These are phyloP conservation scores for Multifurca ochricompacta DNA, from an alignment of 768 basidiomycete genomes.

Conservation along the genomic window DNA sequence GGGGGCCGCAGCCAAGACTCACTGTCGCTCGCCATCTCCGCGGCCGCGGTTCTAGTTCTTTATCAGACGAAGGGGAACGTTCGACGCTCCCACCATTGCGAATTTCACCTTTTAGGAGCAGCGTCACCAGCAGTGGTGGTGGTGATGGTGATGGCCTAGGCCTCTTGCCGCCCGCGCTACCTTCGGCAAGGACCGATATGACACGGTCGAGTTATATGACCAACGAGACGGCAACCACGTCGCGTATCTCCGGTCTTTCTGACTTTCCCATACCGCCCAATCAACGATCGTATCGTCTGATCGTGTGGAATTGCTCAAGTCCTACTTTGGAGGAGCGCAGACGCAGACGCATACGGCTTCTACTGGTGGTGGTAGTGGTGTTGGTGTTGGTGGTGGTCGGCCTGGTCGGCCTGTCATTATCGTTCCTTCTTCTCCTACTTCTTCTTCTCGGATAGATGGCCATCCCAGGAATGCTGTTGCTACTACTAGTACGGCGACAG, in stretches of 20 bases:
- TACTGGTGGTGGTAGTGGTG: too few species aligned
- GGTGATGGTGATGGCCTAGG: too few species aligned
- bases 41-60: not conserved
- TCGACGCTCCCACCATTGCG: slow-evolving; percentile 15
- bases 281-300: slow-evolving; percentile 17
- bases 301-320: slow-evolving; percentile 5
- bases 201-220: slow-evolving; percentile 56
- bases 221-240: slow-evolving; percentile 39
- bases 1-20: slow-evolving; percentile 8
- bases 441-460: not conserved
- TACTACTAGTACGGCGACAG: too few species aligned
- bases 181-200: slow-evolving; percentile 26
- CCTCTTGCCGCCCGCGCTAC: slow-evolving; percentile 18
- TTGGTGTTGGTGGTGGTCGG: too few species aligned
- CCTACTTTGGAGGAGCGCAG: slow-evolving; percentile 4
- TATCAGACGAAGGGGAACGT: not conserved
- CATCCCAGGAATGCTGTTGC: not conserved
- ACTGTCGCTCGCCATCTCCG: not conserved
- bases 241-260: slow-evolving; percentile 62
- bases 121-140: slow-evolving; percentile 17
- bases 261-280: slow-evolving; percentile 63
- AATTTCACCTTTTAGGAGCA: slow-evolving; percentile 12
- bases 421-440: too few species aligned
- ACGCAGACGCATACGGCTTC: not conserved
- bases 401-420: not conserved